Conservation (phyloP, 805 yeast species). For the Yarrowia porcina region DNA sequence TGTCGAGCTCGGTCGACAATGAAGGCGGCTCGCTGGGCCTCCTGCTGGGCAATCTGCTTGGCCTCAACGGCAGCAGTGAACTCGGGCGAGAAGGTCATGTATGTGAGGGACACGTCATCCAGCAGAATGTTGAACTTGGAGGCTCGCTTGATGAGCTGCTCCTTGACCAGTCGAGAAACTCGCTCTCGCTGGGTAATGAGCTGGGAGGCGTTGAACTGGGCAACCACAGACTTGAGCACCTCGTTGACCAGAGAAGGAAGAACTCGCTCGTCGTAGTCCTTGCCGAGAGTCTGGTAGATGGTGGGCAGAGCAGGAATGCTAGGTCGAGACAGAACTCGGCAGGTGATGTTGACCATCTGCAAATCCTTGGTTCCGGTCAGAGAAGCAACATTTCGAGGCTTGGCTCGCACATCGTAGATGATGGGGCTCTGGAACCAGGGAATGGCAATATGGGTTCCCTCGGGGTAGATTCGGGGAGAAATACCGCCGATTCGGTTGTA, state of each 20-base stretch:
- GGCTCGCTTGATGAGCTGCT: constrained; percentile 87
- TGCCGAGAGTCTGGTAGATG: constrained; percentile 88
- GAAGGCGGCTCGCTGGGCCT: constrained; percentile 97
- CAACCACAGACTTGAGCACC: constrained; percentile 93
- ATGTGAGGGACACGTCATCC: constrained; percentile 95
- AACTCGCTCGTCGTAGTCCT: constrained; percentile 94
- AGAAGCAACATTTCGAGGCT: constrained; percentile 93
- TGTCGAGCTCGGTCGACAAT: constrained; percentile 95
- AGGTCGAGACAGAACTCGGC: constrained; percentile 93
- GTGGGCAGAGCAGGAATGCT: constrained; percentile 71
- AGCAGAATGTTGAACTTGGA: constrained; percentile 77
- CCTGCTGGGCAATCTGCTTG: constrained; percentile 98
- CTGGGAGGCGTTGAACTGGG: constrained; percentile 98
- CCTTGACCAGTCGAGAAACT: constrained; percentile 87
- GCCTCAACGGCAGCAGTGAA: constrained; percentile 97
- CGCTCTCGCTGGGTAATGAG: constrained; percentile 98
- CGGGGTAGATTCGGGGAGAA: constrained; percentile 74
- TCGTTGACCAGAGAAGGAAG: constrained; percentile 96
- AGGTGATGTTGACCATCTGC: constrained; percentile 99
- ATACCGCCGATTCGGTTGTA: constrained; percentile 87
- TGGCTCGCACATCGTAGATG: constrained; percentile 92
- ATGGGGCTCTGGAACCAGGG: constrained; percentile 96
- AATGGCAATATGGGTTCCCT: constrained; percentile 91
- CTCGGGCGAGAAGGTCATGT: constrained; percentile 96
- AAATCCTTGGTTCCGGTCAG: constrained; percentile 97